Evolutionary conservation across 495 filamentous ascomycete species (phyloP).

Genomic region (Astrocystis sublimbata): DNA sequence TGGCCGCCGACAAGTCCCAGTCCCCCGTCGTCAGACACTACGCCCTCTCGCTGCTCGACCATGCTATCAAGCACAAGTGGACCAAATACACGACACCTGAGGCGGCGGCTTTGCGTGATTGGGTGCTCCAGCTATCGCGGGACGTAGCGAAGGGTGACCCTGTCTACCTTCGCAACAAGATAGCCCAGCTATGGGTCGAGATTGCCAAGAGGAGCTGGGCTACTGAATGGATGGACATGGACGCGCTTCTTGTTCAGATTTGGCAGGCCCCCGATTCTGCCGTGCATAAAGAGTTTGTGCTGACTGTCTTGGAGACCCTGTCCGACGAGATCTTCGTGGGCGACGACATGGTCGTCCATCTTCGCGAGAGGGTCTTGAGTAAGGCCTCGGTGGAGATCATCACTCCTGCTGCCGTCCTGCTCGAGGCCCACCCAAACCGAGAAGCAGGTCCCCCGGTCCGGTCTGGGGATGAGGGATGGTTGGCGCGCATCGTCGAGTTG

Average conservation of each 20-base stretch:
- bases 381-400: slow-evolving; percentile 91
- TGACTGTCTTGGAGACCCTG: slow-evolving; percentile 84
- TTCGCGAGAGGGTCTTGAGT: slow-evolving; percentile 81
- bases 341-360: slow-evolving; percentile 79
- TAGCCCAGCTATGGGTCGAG: slow-evolving; percentile 94
- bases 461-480: slow-evolving; percentile 82
- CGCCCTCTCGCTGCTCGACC: slow-evolving; percentile 85
- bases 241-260: slow-evolving; percentile 73
- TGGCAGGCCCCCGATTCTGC: slow-evolving; percentile 67
- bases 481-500: slow-evolving; percentile 72
- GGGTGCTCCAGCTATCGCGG: slow-evolving; percentile 78
- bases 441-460: slow-evolving; percentile 61
- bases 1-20: slow-evolving; percentile 72
- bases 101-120: slow-evolving; percentile 62
- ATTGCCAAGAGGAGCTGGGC: slow-evolving; percentile 92
- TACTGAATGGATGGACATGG: slow-evolving; percentile 92
- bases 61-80: slow-evolving; percentile 82
- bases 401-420: slow-evolving; percentile 72
- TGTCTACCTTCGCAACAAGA: slow-evolving; percentile 84
- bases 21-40: slow-evolving; percentile 86
- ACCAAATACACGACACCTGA: slow-evolving; percentile 66
- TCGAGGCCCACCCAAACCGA: slow-evolving; percentile 70
- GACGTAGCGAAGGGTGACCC: slow-evolving; percentile 72
- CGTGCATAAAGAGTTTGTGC: slow-evolving; percentile 76
- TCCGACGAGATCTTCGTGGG: slow-evolving; percentile 92